Evolutionary conservation across 2,329 filamentous ascomycete species (phyloP).

Genomic region (Alternaria longipes): DNA sequence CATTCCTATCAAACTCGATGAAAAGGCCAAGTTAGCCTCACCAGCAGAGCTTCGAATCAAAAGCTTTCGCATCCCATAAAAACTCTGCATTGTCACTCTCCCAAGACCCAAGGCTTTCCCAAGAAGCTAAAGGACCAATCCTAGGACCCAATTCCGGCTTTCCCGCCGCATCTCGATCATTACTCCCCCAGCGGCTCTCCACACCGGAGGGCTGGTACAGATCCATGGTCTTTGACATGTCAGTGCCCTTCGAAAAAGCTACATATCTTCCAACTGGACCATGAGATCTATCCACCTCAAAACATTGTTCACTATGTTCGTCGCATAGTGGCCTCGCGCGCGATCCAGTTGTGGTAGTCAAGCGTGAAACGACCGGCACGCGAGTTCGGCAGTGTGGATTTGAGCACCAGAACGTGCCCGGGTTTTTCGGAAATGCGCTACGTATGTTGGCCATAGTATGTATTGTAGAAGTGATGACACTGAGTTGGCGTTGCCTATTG

Average conservation of each 20-base stretch:
- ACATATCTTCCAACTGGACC: background rate
- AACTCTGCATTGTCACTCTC: background rate
- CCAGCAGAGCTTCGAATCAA: constrained; percentile 11
- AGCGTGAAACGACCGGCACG: background rate
- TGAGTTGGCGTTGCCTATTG: background rate
- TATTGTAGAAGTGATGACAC: background rate
- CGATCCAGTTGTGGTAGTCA: background rate
- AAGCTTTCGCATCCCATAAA: constrained; percentile 1
- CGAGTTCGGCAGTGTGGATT: constrained; percentile 4
- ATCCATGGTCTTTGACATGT: background rate
- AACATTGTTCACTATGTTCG: constrained; percentile 5
- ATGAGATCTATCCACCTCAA: background rate
- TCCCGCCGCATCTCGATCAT: background rate
- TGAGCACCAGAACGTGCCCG: constrained; percentile 8
- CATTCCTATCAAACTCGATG: background rate
- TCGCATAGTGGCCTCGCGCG: constrained; percentile 1
- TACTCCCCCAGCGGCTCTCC: constrained; percentile 3
- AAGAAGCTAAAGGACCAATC: background rate
- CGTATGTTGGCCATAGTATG: background rate
- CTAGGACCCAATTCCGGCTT: background rate
- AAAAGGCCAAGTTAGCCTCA: background rate
- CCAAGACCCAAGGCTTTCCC: background rate
- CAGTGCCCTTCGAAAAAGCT: background rate
- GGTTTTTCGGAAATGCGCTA: constrained; percentile 12
- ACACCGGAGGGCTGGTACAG: background rate